Evolutionary conservation across 495 filamentous ascomycete genomes (phyloP).

Genomic region (Aspergillus campestris): DNA sequence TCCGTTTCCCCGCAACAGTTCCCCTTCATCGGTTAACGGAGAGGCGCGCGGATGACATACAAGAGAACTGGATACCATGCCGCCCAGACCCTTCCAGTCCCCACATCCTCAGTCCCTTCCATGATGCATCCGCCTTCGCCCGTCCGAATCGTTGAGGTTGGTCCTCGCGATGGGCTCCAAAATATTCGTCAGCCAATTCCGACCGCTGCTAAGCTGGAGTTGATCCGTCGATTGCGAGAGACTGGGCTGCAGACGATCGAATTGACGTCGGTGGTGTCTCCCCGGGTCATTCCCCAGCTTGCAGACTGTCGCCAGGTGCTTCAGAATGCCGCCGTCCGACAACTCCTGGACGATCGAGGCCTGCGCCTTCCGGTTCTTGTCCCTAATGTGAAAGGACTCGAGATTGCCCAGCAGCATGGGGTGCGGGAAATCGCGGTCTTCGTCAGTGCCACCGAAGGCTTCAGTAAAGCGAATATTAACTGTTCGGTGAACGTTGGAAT

Average conservation of each 20-base stretch:
- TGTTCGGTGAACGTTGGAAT: constrained; percentile 28
- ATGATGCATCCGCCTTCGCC: neutral
- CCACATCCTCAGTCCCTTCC: no score
- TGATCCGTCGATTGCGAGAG: constrained; percentile 24
- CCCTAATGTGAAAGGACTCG: constrained; percentile 34
- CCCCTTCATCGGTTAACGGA: no score
- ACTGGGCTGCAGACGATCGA: constrained; percentile 32
- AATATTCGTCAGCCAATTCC: constrained; percentile 30
- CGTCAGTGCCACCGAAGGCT: constrained; percentile 34
- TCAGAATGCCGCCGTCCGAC: constrained; percentile 1
- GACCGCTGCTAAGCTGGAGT: constrained; percentile 28
- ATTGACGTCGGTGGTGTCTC: constrained; percentile 37
- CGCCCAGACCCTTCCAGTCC: no score
- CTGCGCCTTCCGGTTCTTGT: constrained; percentile 30
- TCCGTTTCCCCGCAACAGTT: no score
- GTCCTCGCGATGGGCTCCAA: constrained; percentile 39
- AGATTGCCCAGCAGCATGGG: constrained; percentile 21
- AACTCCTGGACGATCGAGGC: neutral
- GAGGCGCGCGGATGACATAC: no score
- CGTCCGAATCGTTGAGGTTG: constrained; percentile 40
- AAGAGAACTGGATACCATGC: no score
- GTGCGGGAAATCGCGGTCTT: constrained; percentile 36
- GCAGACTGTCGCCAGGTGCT: constrained; percentile 32
- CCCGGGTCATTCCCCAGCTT: constrained; percentile 33
- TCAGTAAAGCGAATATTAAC: constrained; percentile 38